A percentile compares a stretch with the other conserved stretches of the same genome.
Conservation (phyloP, 495 filamentous ascomycete species). For the Sporormia fimetaria region DNA sequence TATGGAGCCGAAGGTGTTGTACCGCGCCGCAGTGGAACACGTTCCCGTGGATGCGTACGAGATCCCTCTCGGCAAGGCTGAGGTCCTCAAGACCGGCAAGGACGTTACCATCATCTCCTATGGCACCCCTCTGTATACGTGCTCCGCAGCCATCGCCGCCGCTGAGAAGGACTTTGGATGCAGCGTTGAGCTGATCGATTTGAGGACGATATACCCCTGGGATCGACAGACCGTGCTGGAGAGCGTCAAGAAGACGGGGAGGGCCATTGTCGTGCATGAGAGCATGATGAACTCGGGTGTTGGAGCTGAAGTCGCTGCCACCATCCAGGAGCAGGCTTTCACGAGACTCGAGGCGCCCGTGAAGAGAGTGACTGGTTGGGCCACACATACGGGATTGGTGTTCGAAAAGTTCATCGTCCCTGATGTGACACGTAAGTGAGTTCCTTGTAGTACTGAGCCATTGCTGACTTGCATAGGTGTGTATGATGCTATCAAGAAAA, state of each 20-base stretch:
- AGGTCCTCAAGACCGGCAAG: conserved; percentile 71
- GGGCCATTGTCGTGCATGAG: conserved; percentile 89
- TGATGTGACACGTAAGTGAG: conserved; percentile 75
- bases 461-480: conserved; percentile 36
- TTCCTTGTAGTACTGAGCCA: background rate
- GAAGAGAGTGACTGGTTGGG: conserved; percentile 82
- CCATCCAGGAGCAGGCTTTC: conserved; percentile 84
- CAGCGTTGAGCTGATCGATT: conserved; percentile 77
- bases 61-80: conserved; percentile 78
- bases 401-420: conserved; percentile 86
- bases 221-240: conserved; percentile 72
- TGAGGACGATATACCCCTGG: conserved; percentile 92
- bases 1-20: conserved; percentile 94
- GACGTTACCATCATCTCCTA: conserved; percentile 85
- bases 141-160: conserved; percentile 63
- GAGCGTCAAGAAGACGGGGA: conserved; percentile 81
- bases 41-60: conserved; percentile 75
- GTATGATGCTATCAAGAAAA: conserved; percentile 53
- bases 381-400: conserved; percentile 67
- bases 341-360: conserved; percentile 85
- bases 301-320: conserved; percentile 85
- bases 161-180: conserved; percentile 74
- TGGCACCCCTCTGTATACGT: conserved; percentile 84
- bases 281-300: conserved; percentile 91
- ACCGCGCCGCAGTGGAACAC: conserved; percentile 89